A percentile compares a stretch with the other conserved stretches of the same genome.
phyloP scores from a whole-genome alignment of 2,329 filamentous ascomycete species.

The Xylariaceae sp. region DNA sequence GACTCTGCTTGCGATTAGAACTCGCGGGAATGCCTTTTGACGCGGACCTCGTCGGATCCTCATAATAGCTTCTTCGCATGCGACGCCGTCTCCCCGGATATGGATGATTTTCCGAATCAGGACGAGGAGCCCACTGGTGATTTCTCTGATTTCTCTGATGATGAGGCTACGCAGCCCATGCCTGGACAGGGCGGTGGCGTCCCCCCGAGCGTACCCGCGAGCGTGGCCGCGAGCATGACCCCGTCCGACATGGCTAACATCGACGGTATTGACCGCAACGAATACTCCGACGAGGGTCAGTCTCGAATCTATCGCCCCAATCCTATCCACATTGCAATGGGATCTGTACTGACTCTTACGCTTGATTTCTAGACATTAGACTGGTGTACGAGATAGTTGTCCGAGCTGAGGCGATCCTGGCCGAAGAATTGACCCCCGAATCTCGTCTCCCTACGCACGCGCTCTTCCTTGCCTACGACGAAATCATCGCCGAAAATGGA shows the following conservation, averaged over 20 bases:
- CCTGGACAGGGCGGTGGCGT: constrained; percentile 12
- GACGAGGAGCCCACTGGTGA: constrained; percentile 18
- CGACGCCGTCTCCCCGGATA: constrained; percentile 13
- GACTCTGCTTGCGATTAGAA: constrained; percentile 22
- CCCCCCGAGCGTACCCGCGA: too few species aligned
- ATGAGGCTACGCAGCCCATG: constrained; percentile 12
- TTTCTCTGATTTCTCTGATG: constrained; percentile 21
- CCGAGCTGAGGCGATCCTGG: constrained; percentile 60
- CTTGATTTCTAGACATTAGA: constrained; percentile 54
- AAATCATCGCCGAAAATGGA: constrained; percentile 63
- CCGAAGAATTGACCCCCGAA: constrained; percentile 48
- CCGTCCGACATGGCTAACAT: constrained; percentile 11
- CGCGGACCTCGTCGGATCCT: constrained; percentile 9
- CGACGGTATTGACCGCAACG: constrained; percentile 18
- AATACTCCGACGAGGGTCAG: constrained; percentile 27
- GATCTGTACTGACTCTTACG: constrained; percentile 10
- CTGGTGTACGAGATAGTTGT: constrained; percentile 72
- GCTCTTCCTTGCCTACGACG: constrained; percentile 75
- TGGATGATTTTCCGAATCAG: constrained; percentile 10
- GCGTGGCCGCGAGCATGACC: constrained; percentile 17
- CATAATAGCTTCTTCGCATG: constrained; percentile 11
- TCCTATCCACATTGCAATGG: background rate
- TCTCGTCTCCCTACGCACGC: constrained; percentile 67
- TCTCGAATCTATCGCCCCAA: background rate
- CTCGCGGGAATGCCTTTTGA: constrained; percentile 21